Evolutionary conservation across 768 basidiomycete genomes (phyloP).

Genomic region (Pleurotus cornucopiae): DNA sequence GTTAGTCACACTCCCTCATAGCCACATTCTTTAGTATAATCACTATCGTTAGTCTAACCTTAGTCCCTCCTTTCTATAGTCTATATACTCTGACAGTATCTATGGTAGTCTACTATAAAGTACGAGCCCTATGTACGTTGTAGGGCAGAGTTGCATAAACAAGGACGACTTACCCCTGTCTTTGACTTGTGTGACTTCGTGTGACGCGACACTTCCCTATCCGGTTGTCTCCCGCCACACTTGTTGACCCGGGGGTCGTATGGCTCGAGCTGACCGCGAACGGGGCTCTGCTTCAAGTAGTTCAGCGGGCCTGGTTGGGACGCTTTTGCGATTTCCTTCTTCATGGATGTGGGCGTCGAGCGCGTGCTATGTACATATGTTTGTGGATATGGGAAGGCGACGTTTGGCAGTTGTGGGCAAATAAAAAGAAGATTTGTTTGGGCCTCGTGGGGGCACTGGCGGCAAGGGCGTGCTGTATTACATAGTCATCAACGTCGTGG

Average conservation of each 20-base stretch:
- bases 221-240: no score
- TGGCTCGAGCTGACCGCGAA: constrained; percentile 74
- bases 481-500: constrained; percentile 1
- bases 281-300: constrained; percentile 59
- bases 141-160: no score
- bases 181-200: no score
- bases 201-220: no score
- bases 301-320: constrained; percentile 32
- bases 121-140: no score
- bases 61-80: no score
- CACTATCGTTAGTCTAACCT: no score
- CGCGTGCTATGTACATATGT: constrained; percentile 2
- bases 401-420: not conserved
- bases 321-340: not conserved
- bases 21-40: no score
- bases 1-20: no score
- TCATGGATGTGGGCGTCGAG: not conserved
- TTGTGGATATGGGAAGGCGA: not conserved
- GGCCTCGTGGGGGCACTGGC: not conserved
- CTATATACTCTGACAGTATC: no score
- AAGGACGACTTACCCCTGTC: no score
- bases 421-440: constrained; percentile 7
- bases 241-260: constrained; percentile 46
- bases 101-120: no score
- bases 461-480: not conserved